Evolutionary conservation across 2,329 filamentous ascomycete genomes (phyloP), one percentile per base, ranked within the genome.

Genomic region (Cadophora sp.): DNA sequence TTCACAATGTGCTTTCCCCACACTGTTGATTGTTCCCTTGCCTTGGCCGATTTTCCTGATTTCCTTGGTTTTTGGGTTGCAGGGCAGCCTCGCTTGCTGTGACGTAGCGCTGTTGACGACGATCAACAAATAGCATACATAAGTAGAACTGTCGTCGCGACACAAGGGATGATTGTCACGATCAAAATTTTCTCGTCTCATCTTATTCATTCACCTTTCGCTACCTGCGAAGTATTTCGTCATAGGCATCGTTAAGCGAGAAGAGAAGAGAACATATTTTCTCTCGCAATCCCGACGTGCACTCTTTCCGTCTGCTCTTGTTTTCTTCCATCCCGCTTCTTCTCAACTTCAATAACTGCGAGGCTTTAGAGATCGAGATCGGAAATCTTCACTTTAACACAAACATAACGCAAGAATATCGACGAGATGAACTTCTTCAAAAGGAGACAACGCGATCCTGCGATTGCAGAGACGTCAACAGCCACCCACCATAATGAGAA

Each of bases 401-500:
- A 16, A 48, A 4, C 6, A 20, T n/a, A 30, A 63, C 16, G 14
- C n/a, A 36, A 30, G 20, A n/a, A 22, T 47, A 2, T 22, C 33
- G 18, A 36, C 68, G 66, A 59, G 27, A 74, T 74, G 73, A 70
- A 69, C 48, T 59, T 74, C 47, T 71, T 73, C 65, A 66, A 68
- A 18, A 66, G 68, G 33, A 61, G 61, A 43, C 67, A 67, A 47
- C 62, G 53, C 22, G 65, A 70, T 63, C 61, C 55, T 61, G 53
- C 68, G 27, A 45, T 59, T 45, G 56, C 70, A 36, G 39, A 67
- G 59, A 58, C 69, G 68, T 45, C 70, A 62, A 14, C 67, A 58
- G 36, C 66, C 51, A 48, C 72, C 62, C 30, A 62, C 51, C 68
- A 66, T 53, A 64, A 55, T 39, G 60, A 66, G 36, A 63, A 63